These are phyloP conservation scores for Colletotrichum sidae DNA, from an alignment of 2,329 filamentous ascomycete genomes.

Conservation along the genomic window DNA sequence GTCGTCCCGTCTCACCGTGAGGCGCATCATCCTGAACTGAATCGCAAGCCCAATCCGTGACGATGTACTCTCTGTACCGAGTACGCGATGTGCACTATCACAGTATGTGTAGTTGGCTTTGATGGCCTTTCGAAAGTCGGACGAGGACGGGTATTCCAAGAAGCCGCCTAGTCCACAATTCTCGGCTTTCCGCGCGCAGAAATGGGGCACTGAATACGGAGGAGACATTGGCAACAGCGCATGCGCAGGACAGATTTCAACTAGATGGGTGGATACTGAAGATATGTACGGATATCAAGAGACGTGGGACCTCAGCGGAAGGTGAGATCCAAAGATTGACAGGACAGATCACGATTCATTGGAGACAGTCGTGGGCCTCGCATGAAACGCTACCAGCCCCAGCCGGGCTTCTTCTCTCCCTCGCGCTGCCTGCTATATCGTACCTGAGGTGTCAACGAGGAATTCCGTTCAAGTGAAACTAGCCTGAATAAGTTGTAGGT, in stretches of 20 bases:
- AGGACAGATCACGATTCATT: conserved; percentile 25
- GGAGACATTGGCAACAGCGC: conserved; percentile 23
- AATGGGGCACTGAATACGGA: conserved; percentile 32
- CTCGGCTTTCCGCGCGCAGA: conserved; percentile 35
- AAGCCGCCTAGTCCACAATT: conserved; percentile 25
- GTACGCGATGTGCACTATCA: neutral
- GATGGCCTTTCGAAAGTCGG: conserved; percentile 31
- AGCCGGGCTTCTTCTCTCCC: conserved; percentile 23
- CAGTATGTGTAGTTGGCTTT: conserved; percentile 16
- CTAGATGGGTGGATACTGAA: conserved; percentile 23
- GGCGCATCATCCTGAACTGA: conserved; percentile 24
- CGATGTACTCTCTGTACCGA: neutral
- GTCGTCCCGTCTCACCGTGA: conserved; percentile 32
- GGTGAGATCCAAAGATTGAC: conserved; percentile 31
- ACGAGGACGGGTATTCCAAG: conserved; percentile 33
- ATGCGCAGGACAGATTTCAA: conserved; percentile 30
- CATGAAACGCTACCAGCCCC: conserved; percentile 15
- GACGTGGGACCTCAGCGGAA: conserved; percentile 16
- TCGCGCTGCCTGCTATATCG: conserved; percentile 4
- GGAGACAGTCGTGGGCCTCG: conserved; percentile 26
- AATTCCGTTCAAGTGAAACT: conserved; percentile 19
- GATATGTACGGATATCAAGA: conserved; percentile 23
- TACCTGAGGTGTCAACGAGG: conserved; percentile 28
- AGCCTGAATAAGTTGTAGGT: conserved; percentile 4
- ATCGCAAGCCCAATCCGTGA: neutral